phyloP scores from a whole-genome alignment of 164 flowering plant genomes.

The Vitis riparia region DNA sequence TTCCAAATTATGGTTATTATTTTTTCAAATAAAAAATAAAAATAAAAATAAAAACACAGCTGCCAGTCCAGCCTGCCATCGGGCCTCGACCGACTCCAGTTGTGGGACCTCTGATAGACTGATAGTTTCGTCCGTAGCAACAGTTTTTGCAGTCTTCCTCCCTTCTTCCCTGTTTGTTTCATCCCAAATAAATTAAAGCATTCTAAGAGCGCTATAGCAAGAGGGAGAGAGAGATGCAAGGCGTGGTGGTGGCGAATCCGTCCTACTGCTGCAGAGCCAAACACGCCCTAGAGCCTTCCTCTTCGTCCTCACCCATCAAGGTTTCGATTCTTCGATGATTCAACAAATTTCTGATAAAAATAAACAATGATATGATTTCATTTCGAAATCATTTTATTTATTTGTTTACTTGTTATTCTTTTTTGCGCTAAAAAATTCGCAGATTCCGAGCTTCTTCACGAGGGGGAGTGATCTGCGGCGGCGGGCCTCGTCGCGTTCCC shows the following conservation, averaged over 20 bases:
- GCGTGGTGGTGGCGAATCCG: conserved; percentile 24
- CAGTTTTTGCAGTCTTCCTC: neutral
- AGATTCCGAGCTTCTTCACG: conserved; percentile 28
- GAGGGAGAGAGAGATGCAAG: conserved; percentile 19
- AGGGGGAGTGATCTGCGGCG: conserved; percentile 17
- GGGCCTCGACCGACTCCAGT: too few species aligned
- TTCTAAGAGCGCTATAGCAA: neutral
- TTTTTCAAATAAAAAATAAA: too few species aligned
- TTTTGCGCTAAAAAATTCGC: neutral
- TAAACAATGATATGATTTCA: neutral
- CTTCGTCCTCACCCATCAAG: conserved; percentile 19
- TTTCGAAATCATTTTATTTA: neutral
- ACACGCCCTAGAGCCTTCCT: conserved; percentile 45
- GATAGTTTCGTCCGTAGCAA: too few species aligned
- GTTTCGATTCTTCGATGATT: conserved; percentile 12
- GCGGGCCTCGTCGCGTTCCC: conserved; percentile 10
- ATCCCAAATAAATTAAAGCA: neutral
- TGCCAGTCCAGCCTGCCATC: too few species aligned
- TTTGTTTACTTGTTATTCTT: neutral
- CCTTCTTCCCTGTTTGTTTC: neutral
- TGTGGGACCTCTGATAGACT: too few species aligned
- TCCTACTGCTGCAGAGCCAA: conserved; percentile 31
- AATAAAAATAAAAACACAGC: too few species aligned
- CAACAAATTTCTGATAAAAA: too few species aligned
- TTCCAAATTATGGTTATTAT: too few species aligned